phyloP scores from a whole-genome alignment of 257 asterid species.

The Penstemon barbatus region DNA sequence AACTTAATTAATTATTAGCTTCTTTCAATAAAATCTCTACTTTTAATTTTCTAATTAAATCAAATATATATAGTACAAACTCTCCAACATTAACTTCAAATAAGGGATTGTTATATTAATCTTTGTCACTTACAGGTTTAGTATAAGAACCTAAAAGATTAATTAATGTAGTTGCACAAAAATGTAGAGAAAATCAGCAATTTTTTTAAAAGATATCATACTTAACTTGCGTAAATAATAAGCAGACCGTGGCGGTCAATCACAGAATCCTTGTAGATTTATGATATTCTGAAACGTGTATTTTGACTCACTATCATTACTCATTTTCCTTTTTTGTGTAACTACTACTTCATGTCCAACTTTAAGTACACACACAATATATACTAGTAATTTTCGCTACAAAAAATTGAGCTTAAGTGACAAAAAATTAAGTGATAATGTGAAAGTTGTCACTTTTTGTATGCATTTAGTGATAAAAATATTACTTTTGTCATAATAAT shows the following conservation, averaged over 20 bases:
- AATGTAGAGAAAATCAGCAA: not conserved
- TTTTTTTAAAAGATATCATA: not conserved
- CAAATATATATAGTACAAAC: too few species aligned
- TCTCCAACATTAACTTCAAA: not conserved
- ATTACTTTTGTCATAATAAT: too few species aligned
- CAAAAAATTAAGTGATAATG: too few species aligned
- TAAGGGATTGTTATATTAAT: not conserved
- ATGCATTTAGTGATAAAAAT: too few species aligned
- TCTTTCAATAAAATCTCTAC: not conserved
- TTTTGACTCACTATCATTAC: not conserved
- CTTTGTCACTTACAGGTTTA: not conserved
- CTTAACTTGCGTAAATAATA: conserved; percentile 12
- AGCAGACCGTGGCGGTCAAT: conserved; percentile 10
- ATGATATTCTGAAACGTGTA: not conserved
- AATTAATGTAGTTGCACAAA: not conserved
- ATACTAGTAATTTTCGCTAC: too few species aligned
- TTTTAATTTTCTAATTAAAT: not conserved
- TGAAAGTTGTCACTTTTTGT: too few species aligned
- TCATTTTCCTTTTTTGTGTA: not conserved
- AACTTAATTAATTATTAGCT: too few species aligned
- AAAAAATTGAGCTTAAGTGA: too few species aligned
- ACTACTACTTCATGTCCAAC: not conserved
- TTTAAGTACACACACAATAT: too few species aligned
- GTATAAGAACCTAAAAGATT: not conserved
- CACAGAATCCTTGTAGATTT: not conserved